These are phyloP conservation scores for Cercophora sp. DNA, from an alignment of 495 filamentous ascomycete species.

Conservation along the genomic window DNA sequence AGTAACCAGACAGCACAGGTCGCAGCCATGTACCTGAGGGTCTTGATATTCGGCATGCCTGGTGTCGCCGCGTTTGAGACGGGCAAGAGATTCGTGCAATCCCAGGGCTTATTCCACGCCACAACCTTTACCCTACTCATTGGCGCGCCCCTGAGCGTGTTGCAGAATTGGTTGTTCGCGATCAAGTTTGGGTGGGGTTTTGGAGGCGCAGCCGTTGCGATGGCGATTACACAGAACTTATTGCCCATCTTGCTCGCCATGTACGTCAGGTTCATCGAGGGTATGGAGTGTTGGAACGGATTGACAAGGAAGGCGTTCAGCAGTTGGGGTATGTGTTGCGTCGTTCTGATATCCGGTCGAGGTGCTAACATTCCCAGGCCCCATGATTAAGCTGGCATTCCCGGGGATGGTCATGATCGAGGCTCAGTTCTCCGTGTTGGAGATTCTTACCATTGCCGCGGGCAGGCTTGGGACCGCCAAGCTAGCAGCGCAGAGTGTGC, in stretches of 20 bases:
- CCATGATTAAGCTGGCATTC: constrained; percentile 74
- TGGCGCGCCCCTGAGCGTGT: constrained; percentile 61
- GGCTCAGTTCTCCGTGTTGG: constrained; percentile 74
- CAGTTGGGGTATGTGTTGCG: constrained; percentile 61
- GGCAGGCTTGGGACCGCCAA: constrained; percentile 62
- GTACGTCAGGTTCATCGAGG: constrained; percentile 70
- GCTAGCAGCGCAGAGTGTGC: constrained; percentile 53
- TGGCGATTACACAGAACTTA: constrained; percentile 76
- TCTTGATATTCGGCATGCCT: constrained; percentile 61
- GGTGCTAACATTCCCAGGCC: no score
- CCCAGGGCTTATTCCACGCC: constrained; percentile 66
- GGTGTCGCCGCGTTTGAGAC: constrained; percentile 66
- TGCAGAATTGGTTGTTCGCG: constrained; percentile 66
- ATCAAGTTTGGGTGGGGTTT: constrained; percentile 73
- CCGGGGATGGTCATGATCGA: constrained; percentile 83
- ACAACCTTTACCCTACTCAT: constrained; percentile 65
- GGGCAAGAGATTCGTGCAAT: constrained; percentile 72
- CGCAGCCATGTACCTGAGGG: constrained; percentile 62
- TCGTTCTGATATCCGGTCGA: no score
- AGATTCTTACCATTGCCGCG: constrained; percentile 63
- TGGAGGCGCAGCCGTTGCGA: constrained; percentile 78
- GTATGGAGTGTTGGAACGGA: constrained; percentile 82
- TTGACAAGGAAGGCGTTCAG: constrained; percentile 63
- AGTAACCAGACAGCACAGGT: constrained; percentile 58
- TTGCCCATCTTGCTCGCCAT: constrained; percentile 68